Percentiles rank a stretch among this genome's conserved stretches.
These are phyloP conservation scores for Rhodotorula sp. DNA, from an alignment of 1,284 basidiomycete genomes.

Conservation along the genomic window DNA sequence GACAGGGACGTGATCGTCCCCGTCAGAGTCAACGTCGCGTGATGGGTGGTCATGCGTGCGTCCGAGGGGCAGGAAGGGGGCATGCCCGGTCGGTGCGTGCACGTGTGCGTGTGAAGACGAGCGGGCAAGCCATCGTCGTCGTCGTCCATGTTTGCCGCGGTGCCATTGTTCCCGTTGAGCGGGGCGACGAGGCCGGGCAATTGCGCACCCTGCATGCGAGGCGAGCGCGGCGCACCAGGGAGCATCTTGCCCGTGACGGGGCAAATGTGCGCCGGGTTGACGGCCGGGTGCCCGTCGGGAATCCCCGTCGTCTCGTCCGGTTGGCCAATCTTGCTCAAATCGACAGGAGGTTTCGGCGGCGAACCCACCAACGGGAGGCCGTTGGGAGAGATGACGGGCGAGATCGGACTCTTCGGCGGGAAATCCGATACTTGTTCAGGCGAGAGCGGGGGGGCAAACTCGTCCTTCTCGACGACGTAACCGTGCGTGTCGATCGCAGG, in stretches of 20 bases:
- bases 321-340: not conserved
- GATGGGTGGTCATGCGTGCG: slow-evolving; percentile 23
- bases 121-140: not conserved
- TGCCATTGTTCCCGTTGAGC: not conserved
- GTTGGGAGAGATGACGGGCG: not conserved
- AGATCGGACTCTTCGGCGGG: not conserved
- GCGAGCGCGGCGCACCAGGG: not conserved
- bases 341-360: not conserved
- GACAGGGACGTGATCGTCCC: slow-evolving; percentile 77
- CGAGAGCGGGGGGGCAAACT: not conserved
- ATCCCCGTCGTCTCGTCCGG: slow-evolving; percentile 22
- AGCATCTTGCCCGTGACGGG: slow-evolving; percentile 17
- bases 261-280: slow-evolving; percentile 24
- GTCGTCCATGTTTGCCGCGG: not conserved
- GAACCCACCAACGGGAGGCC: not conserved
- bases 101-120: not conserved
- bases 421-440: slow-evolving; percentile 8
- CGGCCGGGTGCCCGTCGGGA: slow-evolving; percentile 26
- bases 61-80: not conserved
- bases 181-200: too few species aligned
- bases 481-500: slow-evolving; percentile 9
- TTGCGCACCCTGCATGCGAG: not conserved
- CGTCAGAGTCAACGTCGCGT: slow-evolving; percentile 60
- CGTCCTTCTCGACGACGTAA: slow-evolving; percentile 4
- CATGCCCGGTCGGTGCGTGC: slow-evolving; percentile 12